Base-by-base conservation (phyloP, 192 early-diverging fungal genomes). In the Funneliformis mosseae region DNA sequence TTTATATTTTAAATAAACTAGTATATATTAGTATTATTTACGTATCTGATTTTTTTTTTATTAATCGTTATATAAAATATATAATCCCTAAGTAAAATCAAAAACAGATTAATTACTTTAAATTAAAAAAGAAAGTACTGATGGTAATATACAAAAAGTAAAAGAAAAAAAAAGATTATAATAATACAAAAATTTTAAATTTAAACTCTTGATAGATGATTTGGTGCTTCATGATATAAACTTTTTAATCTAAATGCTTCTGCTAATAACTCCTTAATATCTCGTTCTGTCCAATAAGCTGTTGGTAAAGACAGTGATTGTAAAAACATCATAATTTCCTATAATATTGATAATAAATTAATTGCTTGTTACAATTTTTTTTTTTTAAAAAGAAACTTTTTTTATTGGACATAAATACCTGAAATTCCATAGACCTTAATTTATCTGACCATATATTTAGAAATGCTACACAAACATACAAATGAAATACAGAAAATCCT, bases 381-480 rank as follows among this genome's bases (percentile, higher is more conserved):
- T 42, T 70, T 18, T 59, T 61, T 3, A 21, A 41, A 9, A 14
- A 46, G 23, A 50, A 41, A 25, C n/a, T 81, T 38, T 39, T 43
- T 46, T 9, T 27, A 11, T 33, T 25, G 8, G 28, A 38, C 11
- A n/a, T 70, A 27, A 85, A 46, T 83, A 92, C 92, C 81, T 93
- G 93, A 83, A 99, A 98, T 82, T 99, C 97, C 91, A 96, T 91
- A 82, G 91, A 89, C 73, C 85, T 89, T 77, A 99, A 84, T 78
- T 94, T 85, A 59, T 90, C 90, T n/a, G 93, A 93, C 95, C 95
- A 99, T 81, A 96, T 97, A 39, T 97, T 93, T 84, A 99, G 84
- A 83, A 99, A 97, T 8, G 98, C 97, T 1, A 97, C 98, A 79
- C 98, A 99, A 5, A 99, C 96, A 81, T 99, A 99, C 7, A 98